These are phyloP conservation scores for Kazachstania viticola DNA, from an alignment of 805 yeast species.

Conservation along the genomic window DNA sequence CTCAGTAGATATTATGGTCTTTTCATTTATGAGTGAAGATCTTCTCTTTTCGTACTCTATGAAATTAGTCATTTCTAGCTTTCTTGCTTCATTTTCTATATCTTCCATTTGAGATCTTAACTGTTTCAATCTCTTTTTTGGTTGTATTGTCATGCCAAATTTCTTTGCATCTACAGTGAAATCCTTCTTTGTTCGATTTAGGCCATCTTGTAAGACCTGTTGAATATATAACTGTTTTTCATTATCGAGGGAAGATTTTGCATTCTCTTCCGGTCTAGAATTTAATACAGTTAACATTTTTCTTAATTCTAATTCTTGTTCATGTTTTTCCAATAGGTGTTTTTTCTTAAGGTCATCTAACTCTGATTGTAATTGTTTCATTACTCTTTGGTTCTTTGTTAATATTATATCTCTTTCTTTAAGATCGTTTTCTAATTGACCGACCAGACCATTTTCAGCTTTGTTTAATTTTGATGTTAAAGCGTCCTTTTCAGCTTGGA, in stretches of 20 bases:
- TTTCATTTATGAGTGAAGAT: slow-evolving; percentile 8
- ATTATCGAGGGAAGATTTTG: slow-evolving; percentile 15
- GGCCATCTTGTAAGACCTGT: slow-evolving; percentile 24
- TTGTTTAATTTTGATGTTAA: slow-evolving; percentile 53
- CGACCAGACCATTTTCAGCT: slow-evolving; percentile 76
- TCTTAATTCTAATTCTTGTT: slow-evolving; percentile 66
- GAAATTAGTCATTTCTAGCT: slow-evolving; percentile 77
- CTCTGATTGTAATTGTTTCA: slow-evolving; percentile 51
- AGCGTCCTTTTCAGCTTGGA: slow-evolving; percentile 45
- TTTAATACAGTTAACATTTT: slow-evolving; percentile 57
- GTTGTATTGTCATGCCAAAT: slow-evolving; percentile 42
- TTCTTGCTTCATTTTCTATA: slow-evolving; percentile 73
- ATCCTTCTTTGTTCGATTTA: slow-evolving; percentile 30
- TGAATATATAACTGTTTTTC: slow-evolving; percentile 20
- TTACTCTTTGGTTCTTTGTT: slow-evolving; percentile 49
- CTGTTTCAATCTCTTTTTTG: slow-evolving; percentile 61
- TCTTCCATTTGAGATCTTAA: slow-evolving; percentile 77
- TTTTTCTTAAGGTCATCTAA: slow-evolving; percentile 57
- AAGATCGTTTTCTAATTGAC: slow-evolving; percentile 52
- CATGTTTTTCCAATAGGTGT: slow-evolving; percentile 51
- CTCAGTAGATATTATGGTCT: no score
- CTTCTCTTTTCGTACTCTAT: slow-evolving; percentile 32
- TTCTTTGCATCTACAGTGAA: slow-evolving; percentile 30
- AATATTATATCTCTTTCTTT: slow-evolving; percentile 60
- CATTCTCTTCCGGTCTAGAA: slow-evolving; percentile 27